Conservation (phyloP, 2,329 filamentous ascomycete species). For the Fusarium domesticum region DNA sequence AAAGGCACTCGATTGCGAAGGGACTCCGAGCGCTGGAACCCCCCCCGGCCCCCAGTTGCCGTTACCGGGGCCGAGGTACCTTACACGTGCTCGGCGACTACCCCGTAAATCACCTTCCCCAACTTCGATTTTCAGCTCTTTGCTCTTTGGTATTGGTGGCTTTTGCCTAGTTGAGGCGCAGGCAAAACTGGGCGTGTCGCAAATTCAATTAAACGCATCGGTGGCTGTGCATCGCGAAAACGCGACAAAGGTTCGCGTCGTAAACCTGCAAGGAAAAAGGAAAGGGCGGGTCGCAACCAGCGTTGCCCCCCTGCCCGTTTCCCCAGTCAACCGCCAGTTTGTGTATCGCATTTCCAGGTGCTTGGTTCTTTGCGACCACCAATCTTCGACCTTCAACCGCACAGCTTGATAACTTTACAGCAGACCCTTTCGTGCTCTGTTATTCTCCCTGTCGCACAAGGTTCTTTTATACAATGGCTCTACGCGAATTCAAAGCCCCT, state of each 20-base stretch:
- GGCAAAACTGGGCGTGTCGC: slow-evolving; percentile 15
- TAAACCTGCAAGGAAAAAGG: neutral
- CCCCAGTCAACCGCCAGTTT: slow-evolving; percentile 34
- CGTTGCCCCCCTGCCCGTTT: slow-evolving; percentile 28
- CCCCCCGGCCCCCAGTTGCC: slow-evolving; percentile 8
- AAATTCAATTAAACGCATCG: slow-evolving; percentile 27
- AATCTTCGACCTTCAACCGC: slow-evolving; percentile 12
- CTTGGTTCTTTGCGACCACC: slow-evolving; percentile 14
- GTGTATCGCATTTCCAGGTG: slow-evolving; percentile 28
- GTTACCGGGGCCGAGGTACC: slow-evolving; percentile 34
- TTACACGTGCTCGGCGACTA: slow-evolving; percentile 35
- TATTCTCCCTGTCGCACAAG: slow-evolving; percentile 16
- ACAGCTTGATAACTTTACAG: slow-evolving; percentile 11
- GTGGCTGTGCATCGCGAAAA: slow-evolving; percentile 38
- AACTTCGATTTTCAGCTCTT: slow-evolving; percentile 4
- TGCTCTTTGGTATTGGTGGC: slow-evolving; percentile 6
- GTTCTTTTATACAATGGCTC: slow-evolving; percentile 63
- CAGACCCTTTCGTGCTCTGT: slow-evolving; percentile 14
- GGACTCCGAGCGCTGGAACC: too few species aligned
- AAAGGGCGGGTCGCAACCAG: slow-evolving; percentile 16
- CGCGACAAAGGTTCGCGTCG: slow-evolving; percentile 27
- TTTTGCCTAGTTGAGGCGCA: too few species aligned
- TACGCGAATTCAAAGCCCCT: slow-evolving; percentile 72
- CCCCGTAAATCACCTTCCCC: slow-evolving; percentile 17
- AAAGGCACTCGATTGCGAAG: slow-evolving; percentile 19